These are phyloP conservation scores for Fusarium scirpi DNA, from an alignment of 2,329 filamentous ascomycete genomes.

Conservation along the genomic window DNA sequence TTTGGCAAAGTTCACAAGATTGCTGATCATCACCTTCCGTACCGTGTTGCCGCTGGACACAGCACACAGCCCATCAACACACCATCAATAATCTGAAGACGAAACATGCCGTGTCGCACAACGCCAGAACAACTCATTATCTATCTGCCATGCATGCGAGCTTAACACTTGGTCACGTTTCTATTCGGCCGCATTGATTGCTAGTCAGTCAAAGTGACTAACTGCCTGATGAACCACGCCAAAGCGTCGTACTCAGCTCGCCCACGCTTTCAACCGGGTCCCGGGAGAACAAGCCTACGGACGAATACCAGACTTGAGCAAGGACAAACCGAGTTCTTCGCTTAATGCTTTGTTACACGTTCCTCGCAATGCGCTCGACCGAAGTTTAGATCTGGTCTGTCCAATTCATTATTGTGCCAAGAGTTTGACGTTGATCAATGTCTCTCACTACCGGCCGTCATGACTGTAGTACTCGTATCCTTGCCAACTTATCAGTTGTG, in stretches of 20 bases:
- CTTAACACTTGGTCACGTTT: slow-evolving; percentile 12
- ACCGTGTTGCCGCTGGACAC: slow-evolving; percentile 30
- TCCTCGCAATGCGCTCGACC: neutral
- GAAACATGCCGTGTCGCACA: slow-evolving; percentile 38
- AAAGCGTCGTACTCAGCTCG: slow-evolving; percentile 10
- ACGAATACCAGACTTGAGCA: neutral
- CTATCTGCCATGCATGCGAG: slow-evolving; percentile 41
- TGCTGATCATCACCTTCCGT: slow-evolving; percentile 25
- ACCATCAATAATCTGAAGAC: slow-evolving; percentile 22
- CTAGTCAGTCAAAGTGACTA: slow-evolving; percentile 11
- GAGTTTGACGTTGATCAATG: slow-evolving; percentile 17
- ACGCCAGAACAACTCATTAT: slow-evolving; percentile 40
- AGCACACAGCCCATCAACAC: slow-evolving; percentile 20
- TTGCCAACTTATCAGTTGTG: slow-evolving; percentile 7
- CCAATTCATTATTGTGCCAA: slow-evolving; percentile 8
- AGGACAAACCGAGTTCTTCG: neutral
- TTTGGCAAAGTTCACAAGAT: slow-evolving; percentile 3
- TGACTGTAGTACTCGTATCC: slow-evolving; percentile 15
- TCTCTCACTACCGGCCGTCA: slow-evolving; percentile 11
- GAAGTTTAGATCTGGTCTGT: neutral
- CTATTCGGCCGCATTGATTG: slow-evolving; percentile 4
- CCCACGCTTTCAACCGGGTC: neutral
- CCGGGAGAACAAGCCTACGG: slow-evolving; percentile 5
- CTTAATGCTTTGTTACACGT: neutral
- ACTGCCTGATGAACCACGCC: slow-evolving; percentile 21